Evolutionary conservation across 2,329 filamentous ascomycete species (phyloP).

Genomic region (Diplodia intermedia): DNA sequence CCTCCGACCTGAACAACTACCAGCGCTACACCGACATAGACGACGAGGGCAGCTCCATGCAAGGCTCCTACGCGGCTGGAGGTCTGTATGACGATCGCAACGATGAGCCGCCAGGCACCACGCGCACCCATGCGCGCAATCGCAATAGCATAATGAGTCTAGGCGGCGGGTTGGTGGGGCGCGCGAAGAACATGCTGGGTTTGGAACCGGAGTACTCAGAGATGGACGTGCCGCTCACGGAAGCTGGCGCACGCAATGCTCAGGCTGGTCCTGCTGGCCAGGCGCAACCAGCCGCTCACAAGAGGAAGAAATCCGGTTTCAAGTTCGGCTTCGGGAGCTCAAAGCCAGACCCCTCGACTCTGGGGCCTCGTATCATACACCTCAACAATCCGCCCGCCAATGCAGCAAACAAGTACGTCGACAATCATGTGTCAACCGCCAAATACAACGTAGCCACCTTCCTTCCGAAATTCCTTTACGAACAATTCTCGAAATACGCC

Average conservation of each 20-base stretch:
- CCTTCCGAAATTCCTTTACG: constrained; percentile 93
- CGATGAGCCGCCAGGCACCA: constrained; percentile 45
- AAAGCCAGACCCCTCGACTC: constrained; percentile 85
- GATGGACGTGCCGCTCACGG: constrained; percentile 96
- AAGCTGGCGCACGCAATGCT: constrained; percentile 63
- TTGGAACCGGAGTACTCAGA: constrained; percentile 90
- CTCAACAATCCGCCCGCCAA: constrained; percentile 97
- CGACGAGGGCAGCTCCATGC: constrained; percentile 76
- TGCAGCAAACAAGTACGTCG: constrained; percentile 83
- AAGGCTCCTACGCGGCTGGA: constrained; percentile 77
- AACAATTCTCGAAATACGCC: constrained; percentile 99
- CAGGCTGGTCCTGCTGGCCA: constrained; percentile 54
- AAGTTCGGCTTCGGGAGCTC: constrained; percentile 88
- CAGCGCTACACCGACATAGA: constrained; percentile 89
- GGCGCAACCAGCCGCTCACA: constrained; percentile 57
- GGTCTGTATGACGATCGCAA: constrained; percentile 61
- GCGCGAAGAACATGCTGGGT: constrained; percentile 87
- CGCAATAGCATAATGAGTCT: constrained; percentile 88
- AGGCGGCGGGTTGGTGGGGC: constrained; percentile 85
- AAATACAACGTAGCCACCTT: constrained; percentile 97
- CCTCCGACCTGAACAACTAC: constrained; percentile 85
- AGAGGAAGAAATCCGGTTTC: constrained; percentile 69
- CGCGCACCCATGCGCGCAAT: constrained; percentile 66
- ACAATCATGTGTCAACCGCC: constrained; percentile 96
- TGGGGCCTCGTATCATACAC: constrained; percentile 91